A percentile compares a stretch with the other conserved stretches of the same genome.
These are phyloP conservation scores for Entrophospora sp. DNA, from an alignment of 192 early-diverging fungal genomes.

Conservation along the genomic window DNA sequence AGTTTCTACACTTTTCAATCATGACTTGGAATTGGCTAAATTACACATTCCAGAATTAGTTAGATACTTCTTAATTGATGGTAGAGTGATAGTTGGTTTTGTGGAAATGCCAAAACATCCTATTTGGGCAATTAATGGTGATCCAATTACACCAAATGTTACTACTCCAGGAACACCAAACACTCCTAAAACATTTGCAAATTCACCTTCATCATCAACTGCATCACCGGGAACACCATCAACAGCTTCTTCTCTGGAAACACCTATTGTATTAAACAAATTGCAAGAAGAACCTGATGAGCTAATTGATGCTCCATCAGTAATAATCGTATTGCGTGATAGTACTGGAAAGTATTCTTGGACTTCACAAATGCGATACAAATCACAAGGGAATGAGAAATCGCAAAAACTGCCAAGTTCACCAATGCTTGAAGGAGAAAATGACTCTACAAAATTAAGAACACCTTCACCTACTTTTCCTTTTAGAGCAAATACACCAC, in stretches of 20 bases:
- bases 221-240: not conserved
- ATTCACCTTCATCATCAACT: not conserved
- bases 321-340: slow-evolving; percentile 57
- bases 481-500: not conserved
- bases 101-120: slow-evolving; percentile 45
- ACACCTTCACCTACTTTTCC: not conserved
- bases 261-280: not conserved
- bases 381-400: not conserved
- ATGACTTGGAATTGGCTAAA: slow-evolving; percentile 31
- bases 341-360: slow-evolving; percentile 64
- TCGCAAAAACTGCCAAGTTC: no score
- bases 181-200: not conserved
- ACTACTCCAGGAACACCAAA: not conserved
- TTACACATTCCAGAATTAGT: slow-evolving; percentile 29
- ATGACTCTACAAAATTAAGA: not conserved
- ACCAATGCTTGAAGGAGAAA: no score
- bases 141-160: not conserved
- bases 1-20: slow-evolving; percentile 57
- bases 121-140: not conserved
- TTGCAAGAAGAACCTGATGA: not conserved
- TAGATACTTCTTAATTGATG: slow-evolving; percentile 63
- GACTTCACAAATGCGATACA: slow-evolving; percentile 48
- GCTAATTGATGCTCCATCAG: slow-evolving; percentile 29
- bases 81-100: slow-evolving; percentile 55
- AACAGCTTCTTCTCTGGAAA: no score